A percentile compares a stretch with the other conserved stretches of the same genome.
Evolutionary conservation across 2,329 filamentous ascomycete species (phyloP).

Genomic region (Pseudocercospora ulei): DNA sequence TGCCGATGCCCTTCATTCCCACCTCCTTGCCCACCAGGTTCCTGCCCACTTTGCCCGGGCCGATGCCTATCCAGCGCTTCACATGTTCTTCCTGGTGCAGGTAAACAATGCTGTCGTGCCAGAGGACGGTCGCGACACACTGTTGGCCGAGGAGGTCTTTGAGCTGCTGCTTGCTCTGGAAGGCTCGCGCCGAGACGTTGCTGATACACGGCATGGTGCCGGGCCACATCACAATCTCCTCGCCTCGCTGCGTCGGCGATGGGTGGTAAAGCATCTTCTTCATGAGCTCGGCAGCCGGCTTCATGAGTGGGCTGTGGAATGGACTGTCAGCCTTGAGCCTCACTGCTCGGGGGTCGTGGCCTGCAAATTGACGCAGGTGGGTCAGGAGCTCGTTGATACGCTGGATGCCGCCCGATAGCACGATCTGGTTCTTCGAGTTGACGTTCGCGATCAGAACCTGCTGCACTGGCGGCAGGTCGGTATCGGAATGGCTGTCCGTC

Average conservation of each 20-base stretch:
- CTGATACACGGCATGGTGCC: constrained; percentile 67
- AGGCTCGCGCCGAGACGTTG: constrained; percentile 75
- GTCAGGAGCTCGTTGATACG: constrained; percentile 71
- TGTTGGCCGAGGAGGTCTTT: constrained; percentile 70
- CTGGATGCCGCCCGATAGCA: constrained; percentile 76
- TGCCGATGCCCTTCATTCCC: constrained; percentile 71
- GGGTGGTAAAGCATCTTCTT: constrained; percentile 51
- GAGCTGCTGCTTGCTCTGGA: constrained; percentile 61
- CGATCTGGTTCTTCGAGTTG: constrained; percentile 94
- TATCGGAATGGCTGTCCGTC: constrained; percentile 50
- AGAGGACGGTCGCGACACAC: constrained; percentile 82
- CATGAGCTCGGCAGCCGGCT: constrained; percentile 69
- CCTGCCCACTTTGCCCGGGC: constrained; percentile 83
- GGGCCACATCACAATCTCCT: constrained; percentile 65
- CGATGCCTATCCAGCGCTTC: constrained; percentile 79
- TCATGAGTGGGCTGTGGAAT: constrained; percentile 88
- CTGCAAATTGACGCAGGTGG: constrained; percentile 78
- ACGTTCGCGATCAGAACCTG: constrained; percentile 88
- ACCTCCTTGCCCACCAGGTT: constrained; percentile 95
- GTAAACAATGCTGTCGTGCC: constrained; percentile 90
- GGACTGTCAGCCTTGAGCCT: constrained; percentile 77
- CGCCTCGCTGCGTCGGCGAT: constrained; percentile 47
- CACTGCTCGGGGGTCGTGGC: constrained; percentile 82
- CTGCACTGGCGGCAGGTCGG: constrained; percentile 64
- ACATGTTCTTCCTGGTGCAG: constrained; percentile 75